Evolutionary conservation across 352 stramenopile species (phyloP), one percentile per base, ranked within the genome.

Genomic region (Blastocystis sp.): DNA sequence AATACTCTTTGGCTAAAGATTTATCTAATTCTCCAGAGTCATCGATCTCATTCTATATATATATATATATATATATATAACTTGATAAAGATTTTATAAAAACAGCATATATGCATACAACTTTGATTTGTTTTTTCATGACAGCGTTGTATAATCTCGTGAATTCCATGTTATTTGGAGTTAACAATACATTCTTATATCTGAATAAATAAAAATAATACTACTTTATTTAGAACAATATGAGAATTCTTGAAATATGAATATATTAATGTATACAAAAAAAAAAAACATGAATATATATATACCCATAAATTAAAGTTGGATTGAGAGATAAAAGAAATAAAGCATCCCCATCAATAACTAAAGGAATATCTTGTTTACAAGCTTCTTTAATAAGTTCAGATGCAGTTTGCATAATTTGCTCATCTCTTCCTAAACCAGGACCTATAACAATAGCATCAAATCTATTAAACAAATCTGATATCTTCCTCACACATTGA

Each of bases 271-370:
- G 11, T 21, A 27, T 27, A 9, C 33, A 39, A 31, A 11, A 43
- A 2, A 24, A 37, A 9, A 59, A 24, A 5, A 31, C 19, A 21
- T 13, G 2, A 4, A 2, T 21, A 41, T 4, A 4, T 18, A 23
- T 16, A 9, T 43, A 55, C 2, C 32, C 6, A 3, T 31, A 25
- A 32, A 59, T 7, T 9, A 59, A 18, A 2, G 33, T 13, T 16
- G 32, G 49, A 9, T 82, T 67, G 21, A 85, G 45, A 47, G 80
- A 85, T 31, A 89, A 66, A 24, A 93, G 68, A 58, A 75, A 94
- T 2, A 94, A 73, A 30, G 75, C 84, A 68, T 94, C 88, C 0
- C 85, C 88, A 67, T 96, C 88, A 18, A 96, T 66, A 2, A 96
- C 75, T 2, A 95, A 30, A 10, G 81, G 77, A 28, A 94, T 57